Base-by-base conservation (phyloP, 1,284 basidiomycete species). In the Pterulicium gracile region DNA sequence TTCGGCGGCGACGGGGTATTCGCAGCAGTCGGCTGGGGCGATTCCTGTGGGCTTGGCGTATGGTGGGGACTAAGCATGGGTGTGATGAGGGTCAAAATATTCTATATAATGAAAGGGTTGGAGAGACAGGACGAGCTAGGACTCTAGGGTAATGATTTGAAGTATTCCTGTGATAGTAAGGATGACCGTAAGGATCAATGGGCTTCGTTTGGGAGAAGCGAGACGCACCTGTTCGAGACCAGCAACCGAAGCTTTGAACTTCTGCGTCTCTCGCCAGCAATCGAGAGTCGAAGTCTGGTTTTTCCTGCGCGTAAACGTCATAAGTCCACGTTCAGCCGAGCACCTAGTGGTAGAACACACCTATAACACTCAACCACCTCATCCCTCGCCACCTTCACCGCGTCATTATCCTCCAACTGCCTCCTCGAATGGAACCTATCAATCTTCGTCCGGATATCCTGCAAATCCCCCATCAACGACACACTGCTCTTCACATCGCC, bases 221-320 rank as follows among this genome's bases (percentile, higher is more conserved):
- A n/a, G n/a, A 58, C 55, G 42, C 49, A 70, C 71, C 61, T 73
- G 64, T 61, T 92, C 88, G 55, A 86, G 67, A 45, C 70, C 63
- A 10, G 73, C 70, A 14, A 91, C 83, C 1, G 82, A 75, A 23
- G 67, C 57, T 57, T 81, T 89, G 67, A 92, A 92, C 17, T 69
- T 70, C n/a, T 65, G 62, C 3, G 88, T 85, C 56, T 88, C 76
- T 50, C 68, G 70, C 81, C 81, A 88, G 62, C 88, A 92, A 53
- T 90, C 76, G 36, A 92, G 62, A 18, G 87, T 69, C 3, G 70
- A 75, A 0, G 65, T 63, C 3, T 67, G 60, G 56, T 88, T 74
- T 50, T 68, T 66, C 57, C 88, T 90, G 46, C 15, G 21, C 40
- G 24, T 20, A 39, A 39, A 49, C 53, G 23, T 47, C 46, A 51